Percentiles rank a stretch among this genome's conserved stretches.
Conservation (phyloP, 148 eudicot genomes). For the Silene conica region DNA sequence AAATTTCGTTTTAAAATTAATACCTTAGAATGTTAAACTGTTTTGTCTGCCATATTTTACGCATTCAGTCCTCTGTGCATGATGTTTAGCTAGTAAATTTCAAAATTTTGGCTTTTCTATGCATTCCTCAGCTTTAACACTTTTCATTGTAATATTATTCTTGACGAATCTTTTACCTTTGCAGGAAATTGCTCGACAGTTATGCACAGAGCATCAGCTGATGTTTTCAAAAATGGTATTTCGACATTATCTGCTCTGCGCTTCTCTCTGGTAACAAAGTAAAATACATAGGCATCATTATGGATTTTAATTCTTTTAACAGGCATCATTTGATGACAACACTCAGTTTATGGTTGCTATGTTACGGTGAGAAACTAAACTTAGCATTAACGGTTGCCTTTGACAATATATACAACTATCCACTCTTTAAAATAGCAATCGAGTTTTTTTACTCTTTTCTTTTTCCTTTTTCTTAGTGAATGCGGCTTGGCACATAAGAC, state of each 20-base stretch:
- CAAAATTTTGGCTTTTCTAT: not conserved
- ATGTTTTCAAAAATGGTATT: conserved; percentile 85
- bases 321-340: conserved; percentile 98
- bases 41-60: not conserved
- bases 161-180: conserved; percentile 11
- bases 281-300: not conserved
- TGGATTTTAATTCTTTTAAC: conserved; percentile 22
- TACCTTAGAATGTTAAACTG: not conserved
- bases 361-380: conserved; percentile 53
- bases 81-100: not conserved
- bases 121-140: not conserved
- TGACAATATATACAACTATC: not conserved
- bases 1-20: too few species aligned
- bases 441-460: not conserved
- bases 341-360: conserved; percentile 74
- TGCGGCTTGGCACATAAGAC: conserved; percentile 98
- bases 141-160: conserved; percentile 8
- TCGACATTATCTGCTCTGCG: conserved; percentile 7
- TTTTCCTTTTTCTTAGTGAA: conserved; percentile 48
- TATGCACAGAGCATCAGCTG: conserved; percentile 73
- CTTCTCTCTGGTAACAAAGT: conserved; percentile 18
- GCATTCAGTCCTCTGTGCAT: not conserved
- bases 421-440: not conserved
- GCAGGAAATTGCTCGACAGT: conserved; percentile 86
- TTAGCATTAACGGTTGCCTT: not conserved